phyloP scores from a whole-genome alignment of 768 basidiomycete genomes.

The Hebeloma cylindrosporum region DNA sequence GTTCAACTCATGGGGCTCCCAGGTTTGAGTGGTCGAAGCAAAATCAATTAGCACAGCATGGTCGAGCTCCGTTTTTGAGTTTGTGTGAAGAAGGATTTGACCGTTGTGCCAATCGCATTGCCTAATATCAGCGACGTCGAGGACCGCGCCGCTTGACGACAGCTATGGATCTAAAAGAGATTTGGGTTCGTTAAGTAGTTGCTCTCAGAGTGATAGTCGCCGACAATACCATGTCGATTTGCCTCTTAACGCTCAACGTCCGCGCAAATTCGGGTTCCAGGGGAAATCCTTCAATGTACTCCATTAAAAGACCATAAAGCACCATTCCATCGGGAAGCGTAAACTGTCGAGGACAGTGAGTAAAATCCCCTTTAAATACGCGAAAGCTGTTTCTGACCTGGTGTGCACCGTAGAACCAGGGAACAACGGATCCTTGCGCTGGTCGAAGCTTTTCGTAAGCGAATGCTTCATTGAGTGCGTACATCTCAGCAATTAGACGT shows the following conservation, averaged over 20 bases:
- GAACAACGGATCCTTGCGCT: constrained; percentile 25
- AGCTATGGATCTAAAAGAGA: constrained; percentile 20
- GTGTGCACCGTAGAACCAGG: constrained; percentile 29
- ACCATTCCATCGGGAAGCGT: constrained; percentile 15
- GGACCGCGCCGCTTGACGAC: constrained; percentile 23
- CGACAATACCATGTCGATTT: constrained; percentile 19
- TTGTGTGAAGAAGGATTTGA: constrained; percentile 17
- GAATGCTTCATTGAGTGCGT: constrained; percentile 21
- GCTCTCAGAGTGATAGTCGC: background rate
- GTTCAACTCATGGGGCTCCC: constrained; percentile 8
- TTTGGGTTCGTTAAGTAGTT: background rate
- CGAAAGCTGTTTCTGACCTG: constrained; percentile 15
- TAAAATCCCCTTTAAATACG: background rate
- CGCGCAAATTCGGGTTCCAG: constrained; percentile 13
- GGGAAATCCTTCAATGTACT: constrained; percentile 15
- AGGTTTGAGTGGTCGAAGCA: constrained; percentile 14
- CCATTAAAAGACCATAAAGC: constrained; percentile 20
- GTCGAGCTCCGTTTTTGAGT: constrained; percentile 13
- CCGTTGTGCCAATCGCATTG: constrained; percentile 26
- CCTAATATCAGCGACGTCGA: constrained; percentile 22
- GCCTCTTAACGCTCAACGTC: constrained; percentile 13
- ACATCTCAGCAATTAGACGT: constrained; percentile 16
- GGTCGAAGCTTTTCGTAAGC: constrained; percentile 25
- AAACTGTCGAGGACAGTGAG: constrained; percentile 8
- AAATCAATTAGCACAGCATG: constrained; percentile 21